Conservation (phyloP, 495 filamentous ascomycete genomes). For the Neurospora intermedia region DNA sequence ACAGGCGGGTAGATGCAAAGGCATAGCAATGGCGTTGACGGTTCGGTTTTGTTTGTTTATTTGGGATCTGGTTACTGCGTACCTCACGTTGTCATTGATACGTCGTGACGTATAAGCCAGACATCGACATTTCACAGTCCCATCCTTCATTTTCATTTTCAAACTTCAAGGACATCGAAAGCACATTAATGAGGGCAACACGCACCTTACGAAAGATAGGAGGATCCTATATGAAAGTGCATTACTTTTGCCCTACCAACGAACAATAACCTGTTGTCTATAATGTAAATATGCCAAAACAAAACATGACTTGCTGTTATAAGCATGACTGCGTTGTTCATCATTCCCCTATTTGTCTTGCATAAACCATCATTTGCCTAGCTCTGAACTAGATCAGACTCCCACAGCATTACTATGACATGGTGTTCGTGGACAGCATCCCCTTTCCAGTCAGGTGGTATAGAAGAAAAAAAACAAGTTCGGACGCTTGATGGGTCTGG, state of each 20-base stretch:
- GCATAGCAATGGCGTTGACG: constrained; percentile 15
- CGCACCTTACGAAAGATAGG: background rate
- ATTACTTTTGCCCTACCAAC: background rate
- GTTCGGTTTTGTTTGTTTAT: background rate
- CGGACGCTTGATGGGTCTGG: too few relatives aligned
- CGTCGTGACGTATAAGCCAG: background rate
- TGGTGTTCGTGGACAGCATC: background rate
- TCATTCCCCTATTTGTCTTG: background rate
- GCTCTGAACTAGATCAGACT: background rate
- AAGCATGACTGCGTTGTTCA: background rate
- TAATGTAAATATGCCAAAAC: background rate
- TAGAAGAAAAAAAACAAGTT: too few relatives aligned
- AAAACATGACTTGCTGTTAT: background rate
- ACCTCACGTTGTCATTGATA: background rate
- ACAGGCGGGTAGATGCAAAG: background rate
- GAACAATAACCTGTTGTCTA: background rate
- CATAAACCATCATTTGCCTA: background rate
- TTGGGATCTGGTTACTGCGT: background rate
- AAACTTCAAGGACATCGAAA: too few relatives aligned
- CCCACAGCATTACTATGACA: background rate
- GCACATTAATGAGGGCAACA: too few relatives aligned
- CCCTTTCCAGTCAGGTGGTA: background rate
- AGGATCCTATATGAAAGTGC: background rate
- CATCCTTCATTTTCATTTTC: too few relatives aligned
- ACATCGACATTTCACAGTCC: background rate